These are phyloP conservation scores for Amphirosellinia nigrospora DNA, from an alignment of 495 filamentous ascomycete species.

Conservation along the genomic window DNA sequence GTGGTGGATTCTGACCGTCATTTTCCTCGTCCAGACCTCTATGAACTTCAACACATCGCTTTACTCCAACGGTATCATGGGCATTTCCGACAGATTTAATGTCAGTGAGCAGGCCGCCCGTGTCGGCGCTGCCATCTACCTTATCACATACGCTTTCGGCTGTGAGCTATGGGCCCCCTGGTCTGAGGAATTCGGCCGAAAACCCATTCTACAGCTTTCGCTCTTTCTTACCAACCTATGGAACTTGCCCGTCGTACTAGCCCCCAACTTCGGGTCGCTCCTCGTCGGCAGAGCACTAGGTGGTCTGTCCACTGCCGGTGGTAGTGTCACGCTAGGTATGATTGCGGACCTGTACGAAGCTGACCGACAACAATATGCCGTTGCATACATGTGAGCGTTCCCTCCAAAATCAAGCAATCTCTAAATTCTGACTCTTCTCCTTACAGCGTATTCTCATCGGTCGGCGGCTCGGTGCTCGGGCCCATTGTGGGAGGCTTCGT, in stretches of 20 bases:
- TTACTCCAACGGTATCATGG: slow-evolving; percentile 69
- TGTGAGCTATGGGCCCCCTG: slow-evolving; percentile 86
- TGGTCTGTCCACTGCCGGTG: slow-evolving; percentile 75
- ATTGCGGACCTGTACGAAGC: slow-evolving; percentile 81
- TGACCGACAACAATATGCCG: slow-evolving; percentile 74
- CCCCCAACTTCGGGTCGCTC: slow-evolving; percentile 72
- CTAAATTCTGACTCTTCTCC: background rate
- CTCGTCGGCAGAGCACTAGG: slow-evolving; percentile 71
- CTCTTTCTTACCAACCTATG: slow-evolving; percentile 77
- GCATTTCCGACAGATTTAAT: slow-evolving; percentile 65
- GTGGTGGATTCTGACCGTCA: slow-evolving; percentile 74
- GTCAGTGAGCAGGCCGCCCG: slow-evolving; percentile 71
- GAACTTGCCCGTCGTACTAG: slow-evolving; percentile 74
- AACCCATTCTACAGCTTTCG: slow-evolving; percentile 73
- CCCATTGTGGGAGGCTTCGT: slow-evolving; percentile 83
- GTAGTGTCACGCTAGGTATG: slow-evolving; percentile 83
- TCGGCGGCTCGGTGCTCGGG: slow-evolving; percentile 77
- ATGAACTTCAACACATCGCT: slow-evolving; percentile 87
- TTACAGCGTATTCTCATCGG: slow-evolving; percentile 72
- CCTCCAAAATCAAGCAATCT: background rate
- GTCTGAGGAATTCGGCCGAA: slow-evolving; percentile 78
- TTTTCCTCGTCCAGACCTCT: slow-evolving; percentile 78
- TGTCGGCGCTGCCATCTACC: slow-evolving; percentile 72
- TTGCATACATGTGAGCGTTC: slow-evolving; percentile 61
- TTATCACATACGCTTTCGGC: slow-evolving; percentile 77